Conservation (phyloP, 2,329 filamentous ascomycete genomes). For the Cladosporium sp. region DNA sequence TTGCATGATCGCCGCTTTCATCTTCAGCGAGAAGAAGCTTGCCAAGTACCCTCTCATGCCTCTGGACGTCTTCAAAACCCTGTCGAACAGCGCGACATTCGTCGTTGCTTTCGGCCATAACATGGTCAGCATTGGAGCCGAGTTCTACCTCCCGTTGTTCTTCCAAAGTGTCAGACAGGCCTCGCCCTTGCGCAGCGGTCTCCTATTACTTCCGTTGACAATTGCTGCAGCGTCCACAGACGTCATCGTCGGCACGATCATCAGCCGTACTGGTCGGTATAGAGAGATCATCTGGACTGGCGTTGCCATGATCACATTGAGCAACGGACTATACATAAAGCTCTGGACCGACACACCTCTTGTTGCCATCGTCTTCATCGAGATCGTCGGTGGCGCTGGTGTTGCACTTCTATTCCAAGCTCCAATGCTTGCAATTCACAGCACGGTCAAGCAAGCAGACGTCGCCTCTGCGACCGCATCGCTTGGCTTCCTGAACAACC, state of each 20-base stretch:
- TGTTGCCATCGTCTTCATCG: constrained; percentile 45
- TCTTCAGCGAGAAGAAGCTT: constrained; percentile 66
- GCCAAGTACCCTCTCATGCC: constrained; percentile 72
- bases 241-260: constrained; percentile 44
- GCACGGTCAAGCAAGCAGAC: constrained; percentile 55
- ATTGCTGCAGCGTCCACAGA: constrained; percentile 32
- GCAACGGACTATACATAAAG: constrained; percentile 37
- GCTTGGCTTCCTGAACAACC: constrained; percentile 63
- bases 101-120: constrained; percentile 68
- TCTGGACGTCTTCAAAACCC: constrained; percentile 61
- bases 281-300: constrained; percentile 49
- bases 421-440: constrained; percentile 65
- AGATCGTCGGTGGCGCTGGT: constrained; percentile 60
- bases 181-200: constrained; percentile 43
- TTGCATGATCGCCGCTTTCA: constrained; percentile 57
- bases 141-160: constrained; percentile 80
- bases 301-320: constrained; percentile 34
- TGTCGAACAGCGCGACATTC: constrained; percentile 63
- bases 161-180: constrained; percentile 72
- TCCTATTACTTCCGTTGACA: constrained; percentile 45
- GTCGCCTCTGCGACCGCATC: constrained; percentile 65
- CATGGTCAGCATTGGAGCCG: constrained; percentile 70
- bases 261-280: constrained; percentile 44
- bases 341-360: constrained; percentile 31
- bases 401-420: constrained; percentile 66